phyloP scores from a whole-genome alignment of 139 green algal genomes.

The Nannochloris sp. region DNA sequence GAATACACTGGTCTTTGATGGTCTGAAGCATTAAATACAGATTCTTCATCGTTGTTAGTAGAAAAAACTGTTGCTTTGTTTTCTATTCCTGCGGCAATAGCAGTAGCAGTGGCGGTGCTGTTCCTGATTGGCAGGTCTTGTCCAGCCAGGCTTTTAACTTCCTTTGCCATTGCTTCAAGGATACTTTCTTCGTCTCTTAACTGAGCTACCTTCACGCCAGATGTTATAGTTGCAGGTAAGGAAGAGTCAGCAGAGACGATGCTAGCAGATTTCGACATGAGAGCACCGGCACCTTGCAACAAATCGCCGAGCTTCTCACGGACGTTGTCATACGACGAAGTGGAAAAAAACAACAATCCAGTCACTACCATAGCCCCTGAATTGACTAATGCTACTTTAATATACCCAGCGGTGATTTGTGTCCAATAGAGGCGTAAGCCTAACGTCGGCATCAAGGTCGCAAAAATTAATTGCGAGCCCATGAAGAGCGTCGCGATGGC shows the following conservation, averaged over 20 bases:
- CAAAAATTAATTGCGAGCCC: conserved; percentile 14
- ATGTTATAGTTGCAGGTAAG: background rate
- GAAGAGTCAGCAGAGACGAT: background rate
- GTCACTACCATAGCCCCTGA: conserved; percentile 1
- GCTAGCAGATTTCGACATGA: background rate
- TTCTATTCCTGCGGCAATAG: background rate
- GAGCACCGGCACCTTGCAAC: background rate
- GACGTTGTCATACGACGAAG: conserved; percentile 8
- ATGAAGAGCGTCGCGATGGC: conserved; percentile 17
- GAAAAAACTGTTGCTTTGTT: background rate
- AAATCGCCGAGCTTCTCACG: background rate
- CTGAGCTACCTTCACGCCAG: background rate
- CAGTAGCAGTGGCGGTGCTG: background rate
- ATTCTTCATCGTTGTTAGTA: background rate
- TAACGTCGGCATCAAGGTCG: conserved; percentile 3
- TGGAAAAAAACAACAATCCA: conserved; percentile 1
- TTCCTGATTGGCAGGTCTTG: no score
- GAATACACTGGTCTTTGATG: background rate
- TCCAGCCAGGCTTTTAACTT: no score
- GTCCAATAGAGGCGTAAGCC: conserved; percentile 11
- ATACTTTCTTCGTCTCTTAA: background rate
- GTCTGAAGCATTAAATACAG: background rate
- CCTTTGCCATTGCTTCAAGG: no score
- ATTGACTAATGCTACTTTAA: conserved; percentile 16
- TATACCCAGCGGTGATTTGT: conserved; percentile 7